These are phyloP conservation scores for Xylaria sp. DNA, from an alignment of 2,329 filamentous ascomycete species.

Conservation along the genomic window DNA sequence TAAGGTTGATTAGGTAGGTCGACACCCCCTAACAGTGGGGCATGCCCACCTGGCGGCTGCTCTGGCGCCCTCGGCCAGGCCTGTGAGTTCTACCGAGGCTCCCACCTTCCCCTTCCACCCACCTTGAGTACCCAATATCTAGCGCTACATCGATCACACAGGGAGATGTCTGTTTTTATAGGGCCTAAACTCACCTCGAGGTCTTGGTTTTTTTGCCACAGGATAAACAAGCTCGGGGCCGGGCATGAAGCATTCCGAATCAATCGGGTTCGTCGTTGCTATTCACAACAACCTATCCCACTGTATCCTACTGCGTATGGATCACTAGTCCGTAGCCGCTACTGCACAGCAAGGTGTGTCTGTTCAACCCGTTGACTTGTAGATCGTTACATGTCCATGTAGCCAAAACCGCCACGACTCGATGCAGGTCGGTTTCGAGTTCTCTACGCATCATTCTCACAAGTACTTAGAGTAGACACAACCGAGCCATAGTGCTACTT, in stretches of 20 bases:
- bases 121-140: neutral
- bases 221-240: neutral
- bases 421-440: neutral
- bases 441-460: neutral
- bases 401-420: too few species aligned
- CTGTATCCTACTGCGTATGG: too few species aligned
- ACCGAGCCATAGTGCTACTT: too few species aligned
- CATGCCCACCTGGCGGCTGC: neutral
- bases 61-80: neutral
- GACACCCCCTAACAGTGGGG: neutral
- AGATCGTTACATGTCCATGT: too few species aligned
- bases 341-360: too few species aligned
- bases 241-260: neutral
- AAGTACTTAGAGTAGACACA: neutral
- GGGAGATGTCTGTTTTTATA: neutral
- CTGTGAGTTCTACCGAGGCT: neutral
- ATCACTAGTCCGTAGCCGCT: too few species aligned
- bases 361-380: too few species aligned
- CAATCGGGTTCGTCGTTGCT: neutral
- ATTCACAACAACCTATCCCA: too few species aligned
- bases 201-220: neutral
- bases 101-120: constrained; percentile 1
- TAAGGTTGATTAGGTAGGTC: constrained; percentile 7
- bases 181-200: neutral
- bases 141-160: neutral